phyloP scores from a whole-genome alignment of 768 basidiomycete species.

The Omphalotus guepiniiformis region DNA sequence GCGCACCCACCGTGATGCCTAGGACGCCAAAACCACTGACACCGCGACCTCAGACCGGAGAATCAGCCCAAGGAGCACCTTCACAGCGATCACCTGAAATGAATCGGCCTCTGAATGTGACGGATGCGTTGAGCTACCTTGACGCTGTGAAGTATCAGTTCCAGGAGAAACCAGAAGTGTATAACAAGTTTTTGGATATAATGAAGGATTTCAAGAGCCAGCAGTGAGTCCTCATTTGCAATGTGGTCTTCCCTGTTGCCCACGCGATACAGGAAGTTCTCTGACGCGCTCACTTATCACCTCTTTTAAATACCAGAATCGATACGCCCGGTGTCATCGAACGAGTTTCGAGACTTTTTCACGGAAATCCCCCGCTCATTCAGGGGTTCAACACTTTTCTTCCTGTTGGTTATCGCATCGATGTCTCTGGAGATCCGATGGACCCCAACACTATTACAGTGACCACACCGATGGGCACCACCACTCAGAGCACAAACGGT shows the following conservation, averaged over 20 bases:
- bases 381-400: constrained; percentile 98
- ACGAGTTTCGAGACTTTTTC: constrained; percentile 89
- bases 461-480: constrained; percentile 73
- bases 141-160: constrained; percentile 93
- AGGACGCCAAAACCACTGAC: constrained; percentile 31
- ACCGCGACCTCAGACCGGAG: constrained; percentile 33
- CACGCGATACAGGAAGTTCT: constrained; percentile 10
- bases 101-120: constrained; percentile 78
- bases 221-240: constrained; percentile 48
- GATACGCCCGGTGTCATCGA: constrained; percentile 98
- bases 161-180: constrained; percentile 88
- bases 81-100: constrained; percentile 31
- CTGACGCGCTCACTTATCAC: neutral
- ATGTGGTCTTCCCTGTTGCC: constrained; percentile 16
- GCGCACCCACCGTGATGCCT: constrained; percentile 6
- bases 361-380: constrained; percentile 85
- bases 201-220: constrained; percentile 99
- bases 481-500: constrained; percentile 55
- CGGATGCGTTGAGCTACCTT: constrained; percentile 90
- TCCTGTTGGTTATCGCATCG: constrained; percentile 91
- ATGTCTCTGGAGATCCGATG: constrained; percentile 66
- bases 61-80: constrained; percentile 17
- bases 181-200: constrained; percentile 91
- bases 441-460: constrained; percentile 76
- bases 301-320: constrained; percentile 51